Percentiles rank a stretch among this genome's conserved stretches.
Conservation (phyloP, 208 protist species). For the Perkinsela sp. region DNA sequence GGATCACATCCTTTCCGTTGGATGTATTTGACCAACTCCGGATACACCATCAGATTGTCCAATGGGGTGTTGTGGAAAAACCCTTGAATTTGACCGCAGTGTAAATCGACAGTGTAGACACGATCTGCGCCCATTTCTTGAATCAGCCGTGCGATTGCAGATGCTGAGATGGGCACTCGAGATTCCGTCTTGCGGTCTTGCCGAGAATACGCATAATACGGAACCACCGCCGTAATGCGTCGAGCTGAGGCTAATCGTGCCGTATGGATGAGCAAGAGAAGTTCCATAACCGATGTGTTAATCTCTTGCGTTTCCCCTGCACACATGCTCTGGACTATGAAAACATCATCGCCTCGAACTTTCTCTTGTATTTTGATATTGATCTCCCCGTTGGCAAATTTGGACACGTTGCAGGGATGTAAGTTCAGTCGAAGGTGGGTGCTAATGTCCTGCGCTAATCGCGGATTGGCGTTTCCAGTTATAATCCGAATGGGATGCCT, state of each 20-base stretch:
- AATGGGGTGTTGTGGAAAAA: constrained; percentile 81
- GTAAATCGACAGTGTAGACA: constrained; percentile 72
- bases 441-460: constrained; percentile 38
- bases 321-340: constrained; percentile 74
- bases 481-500: constrained; percentile 46
- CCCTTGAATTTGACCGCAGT: constrained; percentile 77
- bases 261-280: constrained; percentile 57
- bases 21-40: constrained; percentile 50
- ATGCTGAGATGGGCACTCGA: constrained; percentile 78
- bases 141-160: constrained; percentile 69
- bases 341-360: constrained; percentile 77
- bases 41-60: constrained; percentile 70
- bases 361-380: constrained; percentile 71
- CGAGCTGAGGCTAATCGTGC: constrained; percentile 57
- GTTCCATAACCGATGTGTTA: constrained; percentile 65
- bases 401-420: constrained; percentile 37
- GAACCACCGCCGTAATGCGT: constrained; percentile 76
- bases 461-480: constrained; percentile 38
- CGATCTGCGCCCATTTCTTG: constrained; percentile 69
- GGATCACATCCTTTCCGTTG: constrained; percentile 33
- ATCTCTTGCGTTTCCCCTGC: constrained; percentile 22
- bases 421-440: constrained; percentile 35
- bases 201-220: constrained; percentile 77
- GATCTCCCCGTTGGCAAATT: constrained; percentile 66
- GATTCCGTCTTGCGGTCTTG: constrained; percentile 83